Base-by-base conservation (phyloP, 306 rosid genomes). In the Vigna radiata region DNA sequence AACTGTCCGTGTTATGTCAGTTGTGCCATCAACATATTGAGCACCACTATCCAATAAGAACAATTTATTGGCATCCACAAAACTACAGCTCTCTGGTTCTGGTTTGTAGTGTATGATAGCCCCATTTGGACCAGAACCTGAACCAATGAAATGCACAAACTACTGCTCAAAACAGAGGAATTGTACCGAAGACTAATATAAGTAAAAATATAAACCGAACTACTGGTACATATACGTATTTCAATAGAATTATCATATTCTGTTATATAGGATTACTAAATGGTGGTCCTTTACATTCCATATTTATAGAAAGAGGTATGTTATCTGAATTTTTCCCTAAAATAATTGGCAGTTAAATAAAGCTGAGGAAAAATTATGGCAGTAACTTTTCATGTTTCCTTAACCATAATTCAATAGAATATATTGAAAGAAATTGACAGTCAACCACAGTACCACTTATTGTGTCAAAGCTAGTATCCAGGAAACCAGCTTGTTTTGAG, bases 41-140 rank as follows among this genome's bases (percentile, higher is more conserved):
- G 93, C 98, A 68, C 98, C 98, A 84, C 97, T 95, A 83, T 95
- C 98, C 89, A 95, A 87, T 70, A 95, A 88, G 76, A 95, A 92
- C 63, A 89, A 86, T 86, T 92, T 92, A 82, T 79, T 84, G 72
- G 88, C 86, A 86, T 88, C 91, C 84, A 95, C 89, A 86, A 83
- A 59, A 73, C 93, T 85, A 71, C 98, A 95, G 81, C 86, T 89
- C 80, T 77, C 91, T 74, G 88, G 90, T 81, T 95, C 97, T 64
- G 98, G 95, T 85, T 64, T 92, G 89, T 95, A 95, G 86, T 95
- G 98, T 86, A 90, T 89, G 73, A 95, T 86, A 58, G 98, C 98
- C 76, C 98, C 98, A 81, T 92, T 95, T 79, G 97, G 88, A 81
- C 98, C 97, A 76, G 93, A 89, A 49, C 81, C 98, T 95, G 85